A percentile compares a stretch with the other conserved stretches of the same genome.
Conservation (phyloP, 805 yeast genomes). For the Candida berthetii region DNA sequence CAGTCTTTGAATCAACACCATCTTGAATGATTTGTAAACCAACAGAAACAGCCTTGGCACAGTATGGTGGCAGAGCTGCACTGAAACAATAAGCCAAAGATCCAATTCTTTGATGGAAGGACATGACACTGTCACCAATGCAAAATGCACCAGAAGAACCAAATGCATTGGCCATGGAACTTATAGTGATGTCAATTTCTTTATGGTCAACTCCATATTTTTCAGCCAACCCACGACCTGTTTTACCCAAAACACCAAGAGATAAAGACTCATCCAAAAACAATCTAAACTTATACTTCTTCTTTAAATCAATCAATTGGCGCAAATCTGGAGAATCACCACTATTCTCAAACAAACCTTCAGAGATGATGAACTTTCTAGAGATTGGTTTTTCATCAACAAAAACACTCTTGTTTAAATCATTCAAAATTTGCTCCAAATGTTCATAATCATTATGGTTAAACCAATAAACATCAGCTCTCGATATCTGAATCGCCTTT, state of each 20-base stretch:
- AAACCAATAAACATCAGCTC: slow-evolving; percentile 69
- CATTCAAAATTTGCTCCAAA: slow-evolving; percentile 61
- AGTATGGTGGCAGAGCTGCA: slow-evolving; percentile 91
- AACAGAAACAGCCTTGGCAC: slow-evolving; percentile 60
- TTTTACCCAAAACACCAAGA: slow-evolving; percentile 76
- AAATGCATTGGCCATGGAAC: slow-evolving; percentile 75
- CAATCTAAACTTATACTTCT: slow-evolving; percentile 77
- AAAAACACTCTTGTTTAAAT: slow-evolving; percentile 22
- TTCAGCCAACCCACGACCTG: slow-evolving; percentile 86
- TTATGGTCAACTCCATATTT: slow-evolving; percentile 59
- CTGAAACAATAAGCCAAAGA: slow-evolving; percentile 89
- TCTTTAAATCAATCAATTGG: slow-evolving; percentile 64
- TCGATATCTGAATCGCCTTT: slow-evolving; percentile 80
- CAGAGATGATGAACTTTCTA: slow-evolving; percentile 87
- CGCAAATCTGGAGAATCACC: slow-evolving; percentile 78
- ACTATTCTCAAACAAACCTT: slow-evolving; percentile 74
- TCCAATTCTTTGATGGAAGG: slow-evolving; percentile 87
- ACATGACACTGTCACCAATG: slow-evolving; percentile 77
- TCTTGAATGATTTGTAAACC: slow-evolving; percentile 44
- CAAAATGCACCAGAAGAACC: slow-evolving; percentile 93
- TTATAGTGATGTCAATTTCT: slow-evolving; percentile 73
- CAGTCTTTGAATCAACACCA: slow-evolving; percentile 21
- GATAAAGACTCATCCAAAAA: slow-evolving; percentile 86
- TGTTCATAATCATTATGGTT: slow-evolving; percentile 88
- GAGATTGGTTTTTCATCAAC: slow-evolving; percentile 61